Conservation (phyloP, 2,329 filamentous ascomycete genomes). For the Metarhizium rileyi region DNA sequence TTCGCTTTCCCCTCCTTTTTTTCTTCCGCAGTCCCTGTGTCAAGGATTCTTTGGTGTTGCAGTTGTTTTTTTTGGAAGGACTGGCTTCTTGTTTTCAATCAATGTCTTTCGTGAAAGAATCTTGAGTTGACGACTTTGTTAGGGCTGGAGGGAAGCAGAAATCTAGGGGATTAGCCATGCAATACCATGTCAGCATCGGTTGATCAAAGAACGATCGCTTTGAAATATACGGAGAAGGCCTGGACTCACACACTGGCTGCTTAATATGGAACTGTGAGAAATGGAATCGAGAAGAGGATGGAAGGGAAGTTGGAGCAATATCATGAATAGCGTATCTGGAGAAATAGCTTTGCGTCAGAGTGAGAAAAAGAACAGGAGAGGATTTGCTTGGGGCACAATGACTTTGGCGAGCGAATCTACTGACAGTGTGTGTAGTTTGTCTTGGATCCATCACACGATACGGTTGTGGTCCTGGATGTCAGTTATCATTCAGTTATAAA, state of each 20-base stretch:
- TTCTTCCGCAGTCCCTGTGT: constrained; percentile 22
- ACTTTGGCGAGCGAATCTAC: background rate
- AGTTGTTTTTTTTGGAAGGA: constrained; percentile 13
- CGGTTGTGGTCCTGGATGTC: background rate
- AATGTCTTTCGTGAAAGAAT: constrained; percentile 11
- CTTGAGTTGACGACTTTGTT: constrained; percentile 8
- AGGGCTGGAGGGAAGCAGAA: background rate
- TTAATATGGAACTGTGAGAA: background rate
- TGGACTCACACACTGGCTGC: background rate
- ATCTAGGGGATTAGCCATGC: background rate
- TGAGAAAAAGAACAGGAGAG: constrained; percentile 5
- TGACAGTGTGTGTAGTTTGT: background rate
- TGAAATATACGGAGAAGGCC: background rate
- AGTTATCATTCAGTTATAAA: no score
- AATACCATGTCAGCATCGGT: background rate
- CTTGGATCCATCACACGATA: background rate
- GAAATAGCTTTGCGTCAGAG: constrained; percentile 7
- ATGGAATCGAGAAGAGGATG: background rate
- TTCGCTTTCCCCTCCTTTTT: constrained; percentile 24
- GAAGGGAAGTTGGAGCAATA: background rate
- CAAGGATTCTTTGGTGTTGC: constrained; percentile 11
- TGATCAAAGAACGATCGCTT: constrained; percentile 3
- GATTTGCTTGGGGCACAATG: constrained; percentile 1
- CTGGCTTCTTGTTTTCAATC: constrained; percentile 15
- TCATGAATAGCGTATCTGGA: constrained; percentile 5